These are phyloP conservation scores for Angomonas deanei DNA, from an alignment of 208 protist species.

Conservation along the genomic window DNA sequence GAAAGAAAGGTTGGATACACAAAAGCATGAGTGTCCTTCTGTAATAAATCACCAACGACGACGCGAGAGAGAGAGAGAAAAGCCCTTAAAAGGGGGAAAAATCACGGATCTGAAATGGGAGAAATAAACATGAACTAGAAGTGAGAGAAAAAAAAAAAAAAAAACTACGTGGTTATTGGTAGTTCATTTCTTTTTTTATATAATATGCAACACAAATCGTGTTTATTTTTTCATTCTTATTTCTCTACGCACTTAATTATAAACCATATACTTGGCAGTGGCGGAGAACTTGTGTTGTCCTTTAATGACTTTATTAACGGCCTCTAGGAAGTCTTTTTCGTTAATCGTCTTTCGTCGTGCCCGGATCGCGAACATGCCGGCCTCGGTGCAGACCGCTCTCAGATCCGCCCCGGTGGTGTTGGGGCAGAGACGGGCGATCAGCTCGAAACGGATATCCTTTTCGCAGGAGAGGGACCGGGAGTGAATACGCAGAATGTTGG, in stretches of 20 bases:
- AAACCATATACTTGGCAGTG: constrained; percentile 99
- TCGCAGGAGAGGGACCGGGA: constrained; percentile 97
- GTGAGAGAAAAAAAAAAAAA: constrained; percentile 9
- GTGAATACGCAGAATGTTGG: constrained; percentile 99
- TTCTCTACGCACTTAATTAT: constrained; percentile 88
- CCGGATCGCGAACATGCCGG: constrained; percentile 99
- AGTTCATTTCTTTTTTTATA: too few relatives aligned
- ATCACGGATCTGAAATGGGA: not conserved
- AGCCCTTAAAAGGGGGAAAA: too few relatives aligned
- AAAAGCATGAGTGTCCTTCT: too few relatives aligned
- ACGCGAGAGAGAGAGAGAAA: too few relatives aligned
- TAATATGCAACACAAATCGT: too few relatives aligned
- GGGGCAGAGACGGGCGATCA: constrained; percentile 98
- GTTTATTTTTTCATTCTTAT: not conserved
- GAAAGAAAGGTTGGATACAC: too few relatives aligned
- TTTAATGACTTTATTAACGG: constrained; percentile 99
- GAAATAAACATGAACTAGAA: constrained; percentile 5
- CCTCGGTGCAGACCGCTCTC: constrained; percentile 99
- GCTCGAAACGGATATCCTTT: constrained; percentile 98
- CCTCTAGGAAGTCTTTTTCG: constrained; percentile 99
- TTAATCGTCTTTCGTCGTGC: constrained; percentile 98
- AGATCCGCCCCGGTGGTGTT: constrained; percentile 98
- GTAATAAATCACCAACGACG: too few relatives aligned
- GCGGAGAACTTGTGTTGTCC: constrained; percentile 99
- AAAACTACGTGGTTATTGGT: not conserved